These are phyloP conservation scores for Trichoderma virens DNA, from an alignment of 495 filamentous ascomycete genomes.

Conservation along the genomic window DNA sequence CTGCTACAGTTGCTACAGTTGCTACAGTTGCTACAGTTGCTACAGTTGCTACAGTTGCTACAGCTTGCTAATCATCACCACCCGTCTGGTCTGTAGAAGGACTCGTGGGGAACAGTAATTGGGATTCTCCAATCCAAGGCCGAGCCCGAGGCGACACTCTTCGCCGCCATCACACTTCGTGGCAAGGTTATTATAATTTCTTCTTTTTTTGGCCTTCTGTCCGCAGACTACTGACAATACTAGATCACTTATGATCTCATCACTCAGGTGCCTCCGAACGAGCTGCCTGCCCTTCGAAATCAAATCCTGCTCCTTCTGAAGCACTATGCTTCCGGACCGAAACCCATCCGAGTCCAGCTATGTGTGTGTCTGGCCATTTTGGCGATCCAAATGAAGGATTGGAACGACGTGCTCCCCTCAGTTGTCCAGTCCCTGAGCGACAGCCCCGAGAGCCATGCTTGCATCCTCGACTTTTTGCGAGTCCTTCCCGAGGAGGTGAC, in stretches of 20 bases:
- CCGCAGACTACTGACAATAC: conserved; percentile 2
- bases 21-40: conserved; percentile 1
- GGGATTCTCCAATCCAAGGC: conserved; percentile 71
- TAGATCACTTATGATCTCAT: conserved; percentile 44
- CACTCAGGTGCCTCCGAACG: conserved; percentile 66
- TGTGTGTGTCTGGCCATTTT: conserved; percentile 90
- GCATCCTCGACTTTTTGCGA: conserved; percentile 88
- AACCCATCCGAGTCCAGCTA: conserved; percentile 87
- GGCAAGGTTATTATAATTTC: conserved; percentile 64
- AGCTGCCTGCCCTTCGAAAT: conserved; percentile 68
- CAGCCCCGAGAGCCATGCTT: conserved; percentile 66
- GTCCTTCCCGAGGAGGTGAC: conserved; percentile 98
- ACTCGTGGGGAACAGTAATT: conserved; percentile 85
- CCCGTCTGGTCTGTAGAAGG: conserved; percentile 46
- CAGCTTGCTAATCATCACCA: conserved; percentile 12
- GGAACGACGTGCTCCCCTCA: conserved; percentile 84
- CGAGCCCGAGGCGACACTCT: conserved; percentile 78
- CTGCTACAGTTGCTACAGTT: not conserved
- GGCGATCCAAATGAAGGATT: conserved; percentile 90
- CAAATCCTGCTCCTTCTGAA: conserved; percentile 74
- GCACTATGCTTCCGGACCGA: conserved; percentile 70
- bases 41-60: not conserved
- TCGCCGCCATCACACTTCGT: conserved; percentile 93
- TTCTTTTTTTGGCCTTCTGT: not conserved
- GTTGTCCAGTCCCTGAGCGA: conserved; percentile 74